Base-by-base conservation (phyloP, 2,329 filamentous ascomycete species). In the Helotiales sp. region DNA sequence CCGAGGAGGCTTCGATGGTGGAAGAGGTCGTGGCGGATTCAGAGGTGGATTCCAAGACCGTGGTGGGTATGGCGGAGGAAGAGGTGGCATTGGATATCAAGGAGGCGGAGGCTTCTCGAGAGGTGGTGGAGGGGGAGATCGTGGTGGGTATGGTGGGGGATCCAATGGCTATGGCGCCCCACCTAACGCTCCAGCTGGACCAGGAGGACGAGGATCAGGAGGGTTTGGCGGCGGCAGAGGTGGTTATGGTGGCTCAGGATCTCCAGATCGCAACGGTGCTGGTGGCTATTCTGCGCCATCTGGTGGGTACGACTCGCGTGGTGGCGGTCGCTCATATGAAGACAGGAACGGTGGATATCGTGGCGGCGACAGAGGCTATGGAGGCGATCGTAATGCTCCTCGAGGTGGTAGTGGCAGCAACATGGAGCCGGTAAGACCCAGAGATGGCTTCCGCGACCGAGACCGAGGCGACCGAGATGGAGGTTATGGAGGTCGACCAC, bases 371-470 rank as follows among this genome's bases (percentile, higher is more conserved):
- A 63, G 63, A 46, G 76, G 67, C 49, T 73, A 79, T 60, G 66
- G 76, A 56, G 66, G 64, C 51, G 78, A 64, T 62, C 72, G 67
- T 74, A 81, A 67, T 55, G 62, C 52, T 24, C 50, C 52, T 33
- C 54, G 67, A 38, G 64, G 67, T 60, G 70, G 69, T 51, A 71
- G 69, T 59, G 90, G 90, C 64, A 90, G 90, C 77, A 95, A 96
- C 76, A 88, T 89, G 74, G 91, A 96, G 73, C 91, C 90, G 61
- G 84, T 95, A 71, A 87, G 89, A 69, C 84, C 85, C 53, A 57
- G 60, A 61, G 61, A 59, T 54, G 61, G 75, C 34, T 74, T 75
- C 58, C 68, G 74, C 50, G 73, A 76, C 49, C 71, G 75, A 54
- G 74, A 77, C 52, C 69, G 79, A 46, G 81, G 75, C 52, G 74